Conservation (phyloP, 2,329 filamentous ascomycete species). For the Colletotrichum neosansevieriae region DNA sequence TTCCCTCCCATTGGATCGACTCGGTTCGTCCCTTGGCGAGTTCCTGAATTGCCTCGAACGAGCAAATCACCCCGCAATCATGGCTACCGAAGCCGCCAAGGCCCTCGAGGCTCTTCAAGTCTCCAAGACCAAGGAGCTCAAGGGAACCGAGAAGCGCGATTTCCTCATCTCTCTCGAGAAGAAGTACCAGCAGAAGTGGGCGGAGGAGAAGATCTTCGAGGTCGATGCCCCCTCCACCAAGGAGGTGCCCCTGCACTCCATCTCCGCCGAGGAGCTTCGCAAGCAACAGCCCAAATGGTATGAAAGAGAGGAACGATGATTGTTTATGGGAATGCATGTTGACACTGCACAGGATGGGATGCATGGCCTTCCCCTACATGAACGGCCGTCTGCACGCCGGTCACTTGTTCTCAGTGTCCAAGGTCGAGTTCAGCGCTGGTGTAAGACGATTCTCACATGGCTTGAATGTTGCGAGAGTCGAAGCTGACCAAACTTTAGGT, state of each 20-base stretch:
- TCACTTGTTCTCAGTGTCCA: conserved; percentile 91
- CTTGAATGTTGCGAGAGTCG: too few species aligned
- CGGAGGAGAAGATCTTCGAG: conserved; percentile 82
- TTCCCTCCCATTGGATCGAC: conserved; percentile 15
- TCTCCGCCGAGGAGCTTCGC: conserved; percentile 80
- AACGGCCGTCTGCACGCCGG: conserved; percentile 91
- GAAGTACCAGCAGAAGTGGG: conserved; percentile 91
- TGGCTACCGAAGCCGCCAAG: conserved; percentile 60
- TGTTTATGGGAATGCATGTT: neutral
- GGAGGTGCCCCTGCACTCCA: conserved; percentile 81
- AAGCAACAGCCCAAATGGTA: conserved; percentile 89
- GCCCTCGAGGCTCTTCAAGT: conserved; percentile 64
- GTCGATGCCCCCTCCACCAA: conserved; percentile 82
- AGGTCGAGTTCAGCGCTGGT: conserved; percentile 91
- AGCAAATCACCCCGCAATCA: conserved; percentile 46
- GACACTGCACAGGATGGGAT: conserved; percentile 39
- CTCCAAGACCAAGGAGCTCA: conserved; percentile 72
- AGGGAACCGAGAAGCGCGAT: conserved; percentile 87
- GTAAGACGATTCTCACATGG: conserved; percentile 55
- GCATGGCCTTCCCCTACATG: conserved; percentile 73
- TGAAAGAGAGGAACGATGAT: conserved; percentile 68
- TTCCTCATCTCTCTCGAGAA: conserved; percentile 86
- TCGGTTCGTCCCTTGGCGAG: conserved; percentile 23
- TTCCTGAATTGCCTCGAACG: conserved; percentile 16
- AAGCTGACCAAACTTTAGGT: conserved; percentile 24